Evolutionary conservation across 306 rosid genomes (phyloP).

Genomic region (Trichosanthes cucumerina): DNA sequence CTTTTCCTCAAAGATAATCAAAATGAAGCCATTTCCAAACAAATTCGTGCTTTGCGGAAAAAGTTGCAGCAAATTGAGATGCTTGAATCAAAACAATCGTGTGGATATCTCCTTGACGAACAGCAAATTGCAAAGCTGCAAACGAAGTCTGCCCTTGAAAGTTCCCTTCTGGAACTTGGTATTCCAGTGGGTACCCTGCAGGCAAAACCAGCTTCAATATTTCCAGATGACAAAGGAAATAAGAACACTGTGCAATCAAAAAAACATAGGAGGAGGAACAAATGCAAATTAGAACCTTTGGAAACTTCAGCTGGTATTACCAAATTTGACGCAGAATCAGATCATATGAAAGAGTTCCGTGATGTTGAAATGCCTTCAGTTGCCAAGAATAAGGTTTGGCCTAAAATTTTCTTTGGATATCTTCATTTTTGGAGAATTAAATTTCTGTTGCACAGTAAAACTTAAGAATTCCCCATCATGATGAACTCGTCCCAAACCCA

Average conservation of each 20-base stretch:
- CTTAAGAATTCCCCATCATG: neutral
- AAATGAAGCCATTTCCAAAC: slow-evolving; percentile 35
- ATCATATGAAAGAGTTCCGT: slow-evolving; percentile 30
- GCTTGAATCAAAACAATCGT: slow-evolving; percentile 77
- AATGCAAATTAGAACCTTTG: slow-evolving; percentile 25
- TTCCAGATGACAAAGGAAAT: slow-evolving; percentile 53
- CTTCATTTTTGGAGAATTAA: neutral
- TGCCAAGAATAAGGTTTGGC: slow-evolving; percentile 43
- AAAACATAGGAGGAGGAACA: slow-evolving; percentile 59
- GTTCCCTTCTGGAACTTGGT: slow-evolving; percentile 72
- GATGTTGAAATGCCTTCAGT: slow-evolving; percentile 20
- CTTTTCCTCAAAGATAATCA: slow-evolving; percentile 51
- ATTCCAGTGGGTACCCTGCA: slow-evolving; percentile 33
- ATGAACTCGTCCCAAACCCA: neutral
- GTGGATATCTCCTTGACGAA: slow-evolving; percentile 68
- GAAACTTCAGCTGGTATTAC: slow-evolving; percentile 31
- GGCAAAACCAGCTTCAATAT: slow-evolving; percentile 28
- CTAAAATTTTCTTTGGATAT: neutral
- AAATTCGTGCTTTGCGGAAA: slow-evolving; percentile 66
- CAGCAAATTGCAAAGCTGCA: slow-evolving; percentile 88
- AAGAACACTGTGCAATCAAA: slow-evolving; percentile 43
- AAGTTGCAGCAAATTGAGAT: slow-evolving; percentile 96
- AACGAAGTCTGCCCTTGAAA: slow-evolving; percentile 47
- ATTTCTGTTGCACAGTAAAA: neutral
- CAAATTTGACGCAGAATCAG: slow-evolving; percentile 28